Base-by-base conservation (phyloP, 768 basidiomycete genomes). In the Suillus bovinus region DNA sequence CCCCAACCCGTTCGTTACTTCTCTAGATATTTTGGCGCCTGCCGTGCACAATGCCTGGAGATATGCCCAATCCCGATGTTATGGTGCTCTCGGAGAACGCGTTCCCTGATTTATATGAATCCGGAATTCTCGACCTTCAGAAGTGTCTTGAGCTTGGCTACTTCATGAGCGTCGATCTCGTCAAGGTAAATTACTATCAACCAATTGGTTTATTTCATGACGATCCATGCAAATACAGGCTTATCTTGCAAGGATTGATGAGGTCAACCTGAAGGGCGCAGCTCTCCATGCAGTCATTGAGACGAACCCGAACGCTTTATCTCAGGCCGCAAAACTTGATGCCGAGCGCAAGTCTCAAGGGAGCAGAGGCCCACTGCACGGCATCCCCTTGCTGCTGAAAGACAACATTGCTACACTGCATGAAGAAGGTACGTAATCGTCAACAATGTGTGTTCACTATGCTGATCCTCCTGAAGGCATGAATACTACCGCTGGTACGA, bases 211-310 rank as follows among this genome's bases (percentile, higher is more conserved):
- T 10, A 50, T 50, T 56, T 29, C 36, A 20, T 34, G 2, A 8
- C 29, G 39, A 36, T 55, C 58, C 34, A 10, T 9, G 16, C 11
- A 36, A 61, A 10, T 33, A 11, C 64, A 89, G 87, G 86, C 86
- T 2, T 89, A 89, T 69, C 78, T 88, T 65, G 81, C 84, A 10
- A 80, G 87, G 1, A 87, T 88, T 34, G 84, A 86, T 14, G 86
- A 89, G 66, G 88, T 89, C 24, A 88, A 89, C 67, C 64, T 82
- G 31, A 74, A 84, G 61, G 86, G 87, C 0, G 80, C 86, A 8
- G 75, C 73, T 42, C 74, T 89, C 27, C 84, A 84, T 6, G 87
- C 87, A 5, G 79, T 89, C 17, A 75, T 89, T 36, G 88, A 89
- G 69, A 76, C 77, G 10, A 90, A 86, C 63, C 84, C 85, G 0